Evolutionary conservation across 208 protist genomes (phyloP).

Genomic region (Phytomonas sp.): DNA sequence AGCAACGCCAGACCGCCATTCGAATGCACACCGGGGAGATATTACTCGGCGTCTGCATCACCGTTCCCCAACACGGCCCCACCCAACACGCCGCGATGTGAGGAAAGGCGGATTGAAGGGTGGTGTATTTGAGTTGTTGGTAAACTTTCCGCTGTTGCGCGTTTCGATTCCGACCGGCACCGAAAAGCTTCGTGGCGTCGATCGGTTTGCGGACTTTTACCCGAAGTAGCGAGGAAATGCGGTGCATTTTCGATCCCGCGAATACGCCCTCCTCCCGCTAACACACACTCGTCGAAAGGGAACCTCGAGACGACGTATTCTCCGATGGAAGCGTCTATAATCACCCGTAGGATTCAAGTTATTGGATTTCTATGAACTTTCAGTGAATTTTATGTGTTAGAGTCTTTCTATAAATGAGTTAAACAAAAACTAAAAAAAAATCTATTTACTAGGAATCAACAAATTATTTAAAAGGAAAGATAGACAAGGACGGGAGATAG

Average conservation of each 20-base stretch:
- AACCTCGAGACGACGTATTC: too few relatives aligned
- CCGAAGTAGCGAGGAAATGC: constrained; percentile 9
- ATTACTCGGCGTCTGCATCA: constrained; percentile 77
- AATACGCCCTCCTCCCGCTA: too few relatives aligned
- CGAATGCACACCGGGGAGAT: constrained; percentile 53
- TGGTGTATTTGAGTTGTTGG: constrained; percentile 44
- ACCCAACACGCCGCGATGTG: constrained; percentile 85
- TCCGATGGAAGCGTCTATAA: too few relatives aligned
- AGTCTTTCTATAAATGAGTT: too few relatives aligned
- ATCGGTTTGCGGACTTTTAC: constrained; percentile 8
- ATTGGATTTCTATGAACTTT: too few relatives aligned
- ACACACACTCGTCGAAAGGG: too few relatives aligned
- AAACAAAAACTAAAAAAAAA: constrained; percentile 6
- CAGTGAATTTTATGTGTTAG: too few relatives aligned
- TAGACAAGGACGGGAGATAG: constrained; percentile 10
- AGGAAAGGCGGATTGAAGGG: constrained; percentile 68
- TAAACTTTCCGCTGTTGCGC: constrained; percentile 53
- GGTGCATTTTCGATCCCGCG: too few relatives aligned
- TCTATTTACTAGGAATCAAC: not conserved
- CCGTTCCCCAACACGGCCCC: constrained; percentile 74
- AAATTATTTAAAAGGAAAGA: constrained; percentile 11
- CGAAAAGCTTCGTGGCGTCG: constrained; percentile 53
- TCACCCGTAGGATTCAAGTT: too few relatives aligned
- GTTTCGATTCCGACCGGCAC: constrained; percentile 29
- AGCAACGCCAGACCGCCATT: constrained; percentile 81